Evolutionary conservation across 202 grass and related monocot genomes (phyloP).

Genomic region (Schoenoplectus tabernaemontani): DNA sequence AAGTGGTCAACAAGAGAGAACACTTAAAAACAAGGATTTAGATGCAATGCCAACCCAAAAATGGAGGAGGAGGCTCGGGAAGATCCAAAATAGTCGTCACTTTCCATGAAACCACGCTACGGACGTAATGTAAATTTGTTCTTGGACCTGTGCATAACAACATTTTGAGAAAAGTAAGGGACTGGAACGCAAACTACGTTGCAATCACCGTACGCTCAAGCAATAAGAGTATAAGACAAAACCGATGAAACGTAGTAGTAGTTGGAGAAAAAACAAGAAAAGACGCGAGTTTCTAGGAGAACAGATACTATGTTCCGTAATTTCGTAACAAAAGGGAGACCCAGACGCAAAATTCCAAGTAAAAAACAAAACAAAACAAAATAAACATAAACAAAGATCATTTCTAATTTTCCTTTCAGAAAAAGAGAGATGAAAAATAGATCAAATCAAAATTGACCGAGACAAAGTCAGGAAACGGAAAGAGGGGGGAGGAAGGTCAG

Average conservation of each 20-base stretch:
- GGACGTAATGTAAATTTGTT: background rate
- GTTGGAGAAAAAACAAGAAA: background rate
- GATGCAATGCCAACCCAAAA: background rate
- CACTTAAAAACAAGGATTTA: background rate
- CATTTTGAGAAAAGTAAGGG: background rate
- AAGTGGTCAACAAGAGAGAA: background rate
- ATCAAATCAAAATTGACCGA: constrained; percentile 28
- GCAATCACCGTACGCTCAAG: too few relatives aligned
- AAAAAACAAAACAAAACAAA: constrained; percentile 26
- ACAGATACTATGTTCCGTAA: background rate
- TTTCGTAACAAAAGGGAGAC: background rate
- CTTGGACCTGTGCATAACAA: background rate
- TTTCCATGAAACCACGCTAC: background rate
- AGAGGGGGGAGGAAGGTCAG: background rate
- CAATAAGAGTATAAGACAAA: background rate
- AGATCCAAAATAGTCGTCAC: background rate
- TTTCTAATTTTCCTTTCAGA: constrained; percentile 27
- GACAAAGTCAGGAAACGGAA: background rate
- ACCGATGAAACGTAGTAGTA: background rate
- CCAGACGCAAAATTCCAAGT: constrained; percentile 10
- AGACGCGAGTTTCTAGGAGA: background rate
- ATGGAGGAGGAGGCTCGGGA: background rate
- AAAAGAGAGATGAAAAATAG: constrained; percentile 4
- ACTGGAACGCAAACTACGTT: background rate
- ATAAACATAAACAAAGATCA: constrained; percentile 26